These are phyloP conservation scores for Pseudoturritis turrita DNA, from an alignment of 345 rosid genomes.

Conservation along the genomic window DNA sequence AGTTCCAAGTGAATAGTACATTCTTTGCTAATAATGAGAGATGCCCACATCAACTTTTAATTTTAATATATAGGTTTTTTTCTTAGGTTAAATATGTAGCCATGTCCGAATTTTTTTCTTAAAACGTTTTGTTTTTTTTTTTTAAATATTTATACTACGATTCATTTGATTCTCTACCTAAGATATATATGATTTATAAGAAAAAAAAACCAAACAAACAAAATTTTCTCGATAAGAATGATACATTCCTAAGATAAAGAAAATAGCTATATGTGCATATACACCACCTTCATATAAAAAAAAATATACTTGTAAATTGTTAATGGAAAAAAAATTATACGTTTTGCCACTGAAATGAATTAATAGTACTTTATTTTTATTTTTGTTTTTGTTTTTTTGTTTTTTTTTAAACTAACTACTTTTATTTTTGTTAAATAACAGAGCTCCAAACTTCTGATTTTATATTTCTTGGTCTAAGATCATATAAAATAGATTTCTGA, in stretches of 20 bases:
- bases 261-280: background rate
- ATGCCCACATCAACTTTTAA: slow-evolving; percentile 19
- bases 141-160: too few species aligned
- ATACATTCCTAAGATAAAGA: background rate
- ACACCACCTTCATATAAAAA: background rate
- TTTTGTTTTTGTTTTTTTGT: too few species aligned
- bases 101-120: background rate
- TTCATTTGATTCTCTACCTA: background rate
- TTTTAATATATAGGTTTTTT: background rate
- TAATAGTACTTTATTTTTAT: background rate
- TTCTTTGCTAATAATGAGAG: slow-evolving; percentile 21
- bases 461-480: too few species aligned
- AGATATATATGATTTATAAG: background rate
- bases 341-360: background rate
- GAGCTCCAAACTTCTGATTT: too few species aligned
- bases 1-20: slow-evolving; percentile 32
- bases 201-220: too few species aligned
- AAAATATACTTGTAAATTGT: background rate
- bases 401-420: too few species aligned
- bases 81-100: slow-evolving; percentile 5
- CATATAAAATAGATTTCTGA: too few species aligned
- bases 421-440: too few species aligned
- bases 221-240: background rate
- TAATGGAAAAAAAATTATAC: too few species aligned
- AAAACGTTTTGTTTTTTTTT: too few species aligned